Conservation (phyloP, 306 rosid genomes). For the Trifolium fragiferum region DNA sequence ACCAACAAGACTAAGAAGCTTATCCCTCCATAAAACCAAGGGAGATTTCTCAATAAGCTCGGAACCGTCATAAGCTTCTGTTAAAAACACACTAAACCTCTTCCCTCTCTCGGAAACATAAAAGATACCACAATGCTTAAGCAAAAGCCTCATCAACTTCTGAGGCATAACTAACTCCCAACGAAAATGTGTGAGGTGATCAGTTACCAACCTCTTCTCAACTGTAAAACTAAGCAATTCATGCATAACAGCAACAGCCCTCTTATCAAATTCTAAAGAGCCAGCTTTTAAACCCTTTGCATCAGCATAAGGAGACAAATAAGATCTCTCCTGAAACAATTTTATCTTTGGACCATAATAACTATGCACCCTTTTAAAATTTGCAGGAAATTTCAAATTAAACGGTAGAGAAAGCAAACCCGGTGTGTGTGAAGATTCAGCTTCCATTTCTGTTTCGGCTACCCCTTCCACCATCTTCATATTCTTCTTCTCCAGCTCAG, state of each 20-base stretch:
- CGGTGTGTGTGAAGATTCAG: slow-evolving; percentile 14
- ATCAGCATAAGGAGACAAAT: slow-evolving; percentile 88
- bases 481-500: slow-evolving; percentile 84
- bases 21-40: slow-evolving; percentile 79
- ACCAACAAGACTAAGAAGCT: slow-evolving; percentile 52
- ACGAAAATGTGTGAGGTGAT: slow-evolving; percentile 90
- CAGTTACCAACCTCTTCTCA: slow-evolving; percentile 89
- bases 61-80: slow-evolving; percentile 74
- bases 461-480: slow-evolving; percentile 47
- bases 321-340: slow-evolving; percentile 72
- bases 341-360: slow-evolving; percentile 63
- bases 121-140: slow-evolving; percentile 85
- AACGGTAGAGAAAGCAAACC: slow-evolving; percentile 57
- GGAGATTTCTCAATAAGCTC: slow-evolving; percentile 83
- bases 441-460: background rate
- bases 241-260: slow-evolving; percentile 90
- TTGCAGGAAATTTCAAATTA: slow-evolving; percentile 77
- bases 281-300: slow-evolving; percentile 71
- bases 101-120: slow-evolving; percentile 95
- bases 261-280: slow-evolving; percentile 80
- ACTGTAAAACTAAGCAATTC: slow-evolving; percentile 79
- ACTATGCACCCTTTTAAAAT: slow-evolving; percentile 60
- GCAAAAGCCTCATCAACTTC: slow-evolving; percentile 85
- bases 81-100: slow-evolving; percentile 80
- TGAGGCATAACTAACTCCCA: slow-evolving; percentile 89